Conservation (phyloP, 257 asterid species). For the Mitragyna speciosa region DNA sequence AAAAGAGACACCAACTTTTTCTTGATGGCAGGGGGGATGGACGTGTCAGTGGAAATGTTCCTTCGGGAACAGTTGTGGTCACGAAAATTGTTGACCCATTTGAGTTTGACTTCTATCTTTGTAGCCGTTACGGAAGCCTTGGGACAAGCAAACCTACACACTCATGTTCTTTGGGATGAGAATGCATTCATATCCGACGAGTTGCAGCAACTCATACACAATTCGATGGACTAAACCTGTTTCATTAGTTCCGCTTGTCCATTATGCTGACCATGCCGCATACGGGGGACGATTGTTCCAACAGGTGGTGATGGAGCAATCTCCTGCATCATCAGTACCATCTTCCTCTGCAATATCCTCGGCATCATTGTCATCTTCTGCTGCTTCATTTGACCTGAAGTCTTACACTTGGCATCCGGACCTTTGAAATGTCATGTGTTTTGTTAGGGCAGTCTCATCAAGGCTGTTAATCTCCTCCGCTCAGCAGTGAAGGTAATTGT, state of each 20-base stretch:
- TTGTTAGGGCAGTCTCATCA: slow-evolving; percentile 32
- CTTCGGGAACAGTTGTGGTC: slow-evolving; percentile 84
- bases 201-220: slow-evolving; percentile 59
- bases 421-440: slow-evolving; percentile 54
- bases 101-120: slow-evolving; percentile 66
- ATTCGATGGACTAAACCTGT: slow-evolving; percentile 73
- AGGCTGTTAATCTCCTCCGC: slow-evolving; percentile 12
- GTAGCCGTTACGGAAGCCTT: slow-evolving; percentile 68
- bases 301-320: slow-evolving; percentile 39
- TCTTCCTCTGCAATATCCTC: not conserved
- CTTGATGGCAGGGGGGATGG: slow-evolving; percentile 26
- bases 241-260: slow-evolving; percentile 69
- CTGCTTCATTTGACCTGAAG: slow-evolving; percentile 33
- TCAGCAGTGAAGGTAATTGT: slow-evolving; percentile 6
- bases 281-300: slow-evolving; percentile 70
- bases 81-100: slow-evolving; percentile 49
- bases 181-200: slow-evolving; percentile 44
- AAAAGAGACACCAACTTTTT: slow-evolving; percentile 74
- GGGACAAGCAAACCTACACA: slow-evolving; percentile 88
- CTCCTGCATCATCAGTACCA: slow-evolving; percentile 7
- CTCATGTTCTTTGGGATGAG: slow-evolving; percentile 55
- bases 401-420: slow-evolving; percentile 44
- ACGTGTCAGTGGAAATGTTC: slow-evolving; percentile 43
- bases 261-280: slow-evolving; percentile 77
- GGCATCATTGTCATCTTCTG: slow-evolving; percentile 15